Base-by-base conservation (phyloP, 2,329 filamentous ascomycete species). In the Rhytidhysteron rufulum region DNA sequence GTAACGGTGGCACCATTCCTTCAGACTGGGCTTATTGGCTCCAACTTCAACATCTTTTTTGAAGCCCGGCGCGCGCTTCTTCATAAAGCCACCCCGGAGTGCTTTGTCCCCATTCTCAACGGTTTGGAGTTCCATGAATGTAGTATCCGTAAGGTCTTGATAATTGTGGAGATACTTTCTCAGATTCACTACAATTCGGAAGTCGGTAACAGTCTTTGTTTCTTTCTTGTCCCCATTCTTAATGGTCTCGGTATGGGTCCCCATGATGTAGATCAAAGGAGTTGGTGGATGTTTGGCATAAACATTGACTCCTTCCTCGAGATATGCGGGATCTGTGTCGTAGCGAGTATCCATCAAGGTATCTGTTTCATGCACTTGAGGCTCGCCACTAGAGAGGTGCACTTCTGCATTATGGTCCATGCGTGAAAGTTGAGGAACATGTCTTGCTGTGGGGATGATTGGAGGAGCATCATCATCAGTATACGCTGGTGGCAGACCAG, bases 1-100 rank as follows among this genome's bases (percentile, higher is more conserved):
- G 64, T 80, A 90, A 29, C 75, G 74, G 42, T 83, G 77, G 51
- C 83, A 87, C 85, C 85, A 89, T 43, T 82, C 75, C 17, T 59
- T 60, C 9, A 81, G 16, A 53, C 65, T 25, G 53, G 73, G 55
- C 63, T 67, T 35, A 5, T 43, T 51, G 19, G 50, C 45, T 9
- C 70, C 69, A 9, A 74, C 59, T 49, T 77, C 71, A 40, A 76
- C 61, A 43, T 67, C 67, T 43, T 70, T 66, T 38, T 60, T 66
- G 20, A 54, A 57, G 4, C 67, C 69, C 2, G 75, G 73, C 0
- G 73, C 79, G 4, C 74, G 65, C 4, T 66, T 73, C 41, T 73
- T 70, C 13, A 80, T 68, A 37, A 81, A 69, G 4, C 80, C 80
- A 16, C 85, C 85, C n/a, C 85, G 81, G 40, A 77, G 73, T 8